Base-by-base conservation (phyloP, 2,329 filamentous ascomycete genomes). In the Niveomyces coronatus region DNA sequence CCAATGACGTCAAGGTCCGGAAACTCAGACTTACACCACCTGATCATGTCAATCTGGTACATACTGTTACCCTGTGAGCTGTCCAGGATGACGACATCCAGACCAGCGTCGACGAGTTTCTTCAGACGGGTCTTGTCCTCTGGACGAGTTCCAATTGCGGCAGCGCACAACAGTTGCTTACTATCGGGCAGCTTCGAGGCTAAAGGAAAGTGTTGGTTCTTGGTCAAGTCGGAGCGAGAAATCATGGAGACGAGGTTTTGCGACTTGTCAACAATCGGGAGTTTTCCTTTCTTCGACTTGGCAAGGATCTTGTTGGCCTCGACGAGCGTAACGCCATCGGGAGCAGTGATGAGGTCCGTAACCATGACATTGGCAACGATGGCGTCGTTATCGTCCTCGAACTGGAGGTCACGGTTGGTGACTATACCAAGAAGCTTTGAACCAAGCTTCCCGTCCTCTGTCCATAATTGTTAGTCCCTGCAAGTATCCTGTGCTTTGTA, bases 41-140 rank as follows among this genome's bases (percentile, higher is more conserved):
- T 87, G 70, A 98, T 78, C 91, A 98, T 98, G 45, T 94, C 86
- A 47, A 96, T 82, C 70, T 96, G 89, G 74, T 89, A 98, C 71
- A 96, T 87, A 65, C 83, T 91, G 76, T 96, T 96, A 49, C 91
- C 91, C 68, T 98, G 91, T 56, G 85, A 93, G 65, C 84, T 91
- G 71, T 98, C 91, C 37, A 98, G 76, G 52, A 98, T 72, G 49
- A 95, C 88, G 58, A 98, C 84, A 55, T 98, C 91, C 36, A 98
- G 76, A 45, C 91, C 91, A 50, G 91, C 91, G 41, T 95, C 89
- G 28, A 94, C 88, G 32, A 98, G 79, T 62, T 85, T 82, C 63
- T 82, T 69, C 30, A 98, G 74, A 49, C 91, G 81, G 42, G 69
- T 62, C 71, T 94, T 95, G 64, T 98, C 91, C 62, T 93, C 86